These are phyloP conservation scores for Xylaria curta DNA, from an alignment of 495 filamentous ascomycete genomes.

Conservation along the genomic window DNA sequence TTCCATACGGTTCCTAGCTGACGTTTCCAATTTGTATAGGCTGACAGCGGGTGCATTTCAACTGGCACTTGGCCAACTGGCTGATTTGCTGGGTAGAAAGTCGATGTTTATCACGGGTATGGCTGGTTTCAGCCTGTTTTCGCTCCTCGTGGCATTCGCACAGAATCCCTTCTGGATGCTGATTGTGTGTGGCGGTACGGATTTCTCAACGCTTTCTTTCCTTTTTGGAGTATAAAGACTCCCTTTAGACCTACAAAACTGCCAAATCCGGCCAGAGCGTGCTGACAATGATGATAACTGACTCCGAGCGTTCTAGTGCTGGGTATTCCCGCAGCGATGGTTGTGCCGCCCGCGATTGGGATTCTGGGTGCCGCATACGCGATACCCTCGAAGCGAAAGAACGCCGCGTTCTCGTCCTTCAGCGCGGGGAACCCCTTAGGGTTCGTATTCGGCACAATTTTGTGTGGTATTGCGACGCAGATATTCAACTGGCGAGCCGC, in stretches of 20 bases:
- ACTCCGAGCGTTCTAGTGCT: slow-evolving; percentile 45
- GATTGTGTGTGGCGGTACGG: slow-evolving; percentile 59
- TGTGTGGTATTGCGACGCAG: slow-evolving; percentile 67
- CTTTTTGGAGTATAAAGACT: too few species aligned
- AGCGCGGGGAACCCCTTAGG: slow-evolving; percentile 74
- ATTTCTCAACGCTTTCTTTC: background rate
- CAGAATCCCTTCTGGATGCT: slow-evolving; percentile 68
- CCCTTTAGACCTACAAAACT: background rate
- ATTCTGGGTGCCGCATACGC: slow-evolving; percentile 68
- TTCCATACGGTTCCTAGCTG: background rate
- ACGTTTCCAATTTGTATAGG: slow-evolving; percentile 38
- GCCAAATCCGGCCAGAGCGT: background rate
- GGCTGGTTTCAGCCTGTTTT: slow-evolving; percentile 62
- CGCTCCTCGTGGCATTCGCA: slow-evolving; percentile 65
- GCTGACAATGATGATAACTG: background rate
- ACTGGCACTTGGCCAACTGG: slow-evolving; percentile 69
- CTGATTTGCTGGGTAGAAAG: slow-evolving; percentile 71
- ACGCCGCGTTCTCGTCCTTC: slow-evolving; percentile 73
- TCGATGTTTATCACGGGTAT: slow-evolving; percentile 66
- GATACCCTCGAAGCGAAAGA: slow-evolving; percentile 68
- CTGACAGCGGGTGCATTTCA: slow-evolving; percentile 70
- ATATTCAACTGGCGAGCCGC: slow-evolving; percentile 69
- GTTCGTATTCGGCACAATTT: slow-evolving; percentile 70
- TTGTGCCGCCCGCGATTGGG: slow-evolving; percentile 71
- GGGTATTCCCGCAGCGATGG: slow-evolving; percentile 66